Conservation (phyloP, 192 early-diverging fungal species). For the Coemansia sp. region DNA sequence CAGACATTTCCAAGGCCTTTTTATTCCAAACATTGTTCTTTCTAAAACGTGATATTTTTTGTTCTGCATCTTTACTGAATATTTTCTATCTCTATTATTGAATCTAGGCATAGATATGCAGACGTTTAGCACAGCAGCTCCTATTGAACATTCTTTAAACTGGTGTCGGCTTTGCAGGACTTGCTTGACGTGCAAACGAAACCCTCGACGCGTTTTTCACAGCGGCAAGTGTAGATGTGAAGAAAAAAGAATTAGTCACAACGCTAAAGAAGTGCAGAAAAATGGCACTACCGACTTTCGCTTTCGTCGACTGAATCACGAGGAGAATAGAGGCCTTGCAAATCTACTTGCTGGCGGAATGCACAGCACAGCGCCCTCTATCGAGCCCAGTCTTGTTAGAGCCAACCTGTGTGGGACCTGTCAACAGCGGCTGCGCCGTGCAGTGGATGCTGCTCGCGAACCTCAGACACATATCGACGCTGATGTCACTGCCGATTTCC, state of each 20-base stretch:
- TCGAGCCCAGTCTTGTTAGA: constrained; percentile 28
- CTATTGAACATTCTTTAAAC: constrained; percentile 32
- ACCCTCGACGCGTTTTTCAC: constrained; percentile 25
- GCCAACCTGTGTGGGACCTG: constrained; percentile 55
- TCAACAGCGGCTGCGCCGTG: constrained; percentile 48
- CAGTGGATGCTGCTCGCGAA: constrained; percentile 21
- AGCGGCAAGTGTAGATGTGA: constrained; percentile 16
- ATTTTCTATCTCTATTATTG: background rate
- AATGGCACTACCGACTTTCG: constrained; percentile 43
- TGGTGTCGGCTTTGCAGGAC: constrained; percentile 49
- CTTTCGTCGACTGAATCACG: constrained; percentile 22
- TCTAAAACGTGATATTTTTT: background rate
- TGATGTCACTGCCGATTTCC: constrained; percentile 34
- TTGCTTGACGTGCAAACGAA: constrained; percentile 36
- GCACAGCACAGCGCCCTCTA: constrained; percentile 4
- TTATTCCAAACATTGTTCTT: too few species aligned
- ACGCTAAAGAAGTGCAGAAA: constrained; percentile 22
- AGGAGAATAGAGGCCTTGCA: constrained; percentile 17
- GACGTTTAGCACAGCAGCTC: background rate
- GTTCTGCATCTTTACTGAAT: background rate
- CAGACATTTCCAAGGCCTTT: too few species aligned
- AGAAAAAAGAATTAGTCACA: constrained; percentile 25
- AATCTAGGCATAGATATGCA: background rate
- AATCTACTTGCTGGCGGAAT: constrained; percentile 21
- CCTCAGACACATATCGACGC: background rate